Conservation (phyloP, 78 protist genomes). For the Planoprotostelium fungivorum region DNA sequence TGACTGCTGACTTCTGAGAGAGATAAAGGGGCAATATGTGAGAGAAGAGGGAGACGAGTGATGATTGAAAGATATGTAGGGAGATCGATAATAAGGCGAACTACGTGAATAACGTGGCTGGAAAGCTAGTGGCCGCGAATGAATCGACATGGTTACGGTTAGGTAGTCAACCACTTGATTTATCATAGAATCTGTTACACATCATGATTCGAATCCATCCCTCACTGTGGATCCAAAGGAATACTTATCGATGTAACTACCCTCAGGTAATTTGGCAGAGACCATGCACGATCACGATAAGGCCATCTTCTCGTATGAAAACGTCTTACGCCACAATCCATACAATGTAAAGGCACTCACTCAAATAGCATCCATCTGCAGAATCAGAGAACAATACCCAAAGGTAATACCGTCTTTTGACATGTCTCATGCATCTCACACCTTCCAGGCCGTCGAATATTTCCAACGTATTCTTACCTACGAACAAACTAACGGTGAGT, state of each 20-base stretch:
- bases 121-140: constrained; percentile 2
- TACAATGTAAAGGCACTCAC: constrained; percentile 68
- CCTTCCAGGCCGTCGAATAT: constrained; percentile 22
- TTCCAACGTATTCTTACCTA: constrained; percentile 40
- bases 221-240: too few species aligned
- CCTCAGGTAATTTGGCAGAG: constrained; percentile 45
- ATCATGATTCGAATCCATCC: too few species aligned
- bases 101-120: background rate
- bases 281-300: constrained; percentile 61
- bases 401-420: constrained; percentile 27
- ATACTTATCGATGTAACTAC: constrained; percentile 11
- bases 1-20: too few species aligned
- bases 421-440: too few species aligned
- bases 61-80: too few species aligned
- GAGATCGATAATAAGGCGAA: background rate
- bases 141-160: constrained; percentile 17
- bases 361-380: constrained; percentile 52
- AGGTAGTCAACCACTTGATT: background rate
- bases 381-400: constrained; percentile 52
- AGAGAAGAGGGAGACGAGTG: background rate
- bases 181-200: too few species aligned
- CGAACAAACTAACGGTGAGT: constrained; percentile 45
- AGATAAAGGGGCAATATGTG: too few species aligned
- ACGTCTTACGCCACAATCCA: constrained; percentile 70
- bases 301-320: constrained; percentile 62